phyloP scores from a whole-genome alignment of 2,329 filamentous ascomycete species.

The Fusarium xyrophilum region DNA sequence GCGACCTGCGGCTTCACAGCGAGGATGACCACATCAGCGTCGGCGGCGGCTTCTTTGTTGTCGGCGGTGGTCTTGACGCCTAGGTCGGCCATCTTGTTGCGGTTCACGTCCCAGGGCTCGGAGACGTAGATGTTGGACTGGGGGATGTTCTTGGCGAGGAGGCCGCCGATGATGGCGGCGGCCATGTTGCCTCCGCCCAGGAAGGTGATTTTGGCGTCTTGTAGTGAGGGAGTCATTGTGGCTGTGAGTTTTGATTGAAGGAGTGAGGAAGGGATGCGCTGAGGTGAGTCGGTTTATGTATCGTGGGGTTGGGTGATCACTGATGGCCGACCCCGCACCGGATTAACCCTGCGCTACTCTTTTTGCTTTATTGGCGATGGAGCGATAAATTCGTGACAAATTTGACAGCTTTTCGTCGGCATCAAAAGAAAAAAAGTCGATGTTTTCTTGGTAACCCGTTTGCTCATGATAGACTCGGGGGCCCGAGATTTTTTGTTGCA shows the following conservation, averaged over 20 bases:
- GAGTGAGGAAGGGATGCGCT: neutral
- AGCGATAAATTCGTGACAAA: conserved; percentile 18
- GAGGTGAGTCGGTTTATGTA: neutral
- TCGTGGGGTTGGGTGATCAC: conserved; percentile 26
- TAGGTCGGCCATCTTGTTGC: conserved; percentile 54
- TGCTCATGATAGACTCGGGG: rapidly evolving
- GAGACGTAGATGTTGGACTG: conserved; percentile 56
- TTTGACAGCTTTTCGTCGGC: neutral
- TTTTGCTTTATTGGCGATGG: conserved; percentile 9
- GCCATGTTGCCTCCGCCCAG: conserved; percentile 61
- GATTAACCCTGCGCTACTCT: conserved; percentile 31
- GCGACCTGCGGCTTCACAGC: conserved; percentile 61
- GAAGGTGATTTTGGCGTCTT: conserved; percentile 47
- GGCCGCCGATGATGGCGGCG: conserved; percentile 58
- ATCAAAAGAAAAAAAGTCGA: rapidly evolving
- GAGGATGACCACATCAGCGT: conserved; percentile 56
- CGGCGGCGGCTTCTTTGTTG: conserved; percentile 53
- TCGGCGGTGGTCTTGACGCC: conserved; percentile 56
- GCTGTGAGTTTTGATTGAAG: neutral
- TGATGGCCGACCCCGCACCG: conserved; percentile 31
- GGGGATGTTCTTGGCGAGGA: conserved; percentile 52
- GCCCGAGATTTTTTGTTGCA: rapidly evolving
- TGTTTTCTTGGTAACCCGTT: rapidly evolving
- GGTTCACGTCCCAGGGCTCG: conserved; percentile 61
- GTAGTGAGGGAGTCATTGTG: conserved; percentile 41